phyloP scores from a whole-genome alignment of 805 yeast genomes.

The Starmerella floris region DNA sequence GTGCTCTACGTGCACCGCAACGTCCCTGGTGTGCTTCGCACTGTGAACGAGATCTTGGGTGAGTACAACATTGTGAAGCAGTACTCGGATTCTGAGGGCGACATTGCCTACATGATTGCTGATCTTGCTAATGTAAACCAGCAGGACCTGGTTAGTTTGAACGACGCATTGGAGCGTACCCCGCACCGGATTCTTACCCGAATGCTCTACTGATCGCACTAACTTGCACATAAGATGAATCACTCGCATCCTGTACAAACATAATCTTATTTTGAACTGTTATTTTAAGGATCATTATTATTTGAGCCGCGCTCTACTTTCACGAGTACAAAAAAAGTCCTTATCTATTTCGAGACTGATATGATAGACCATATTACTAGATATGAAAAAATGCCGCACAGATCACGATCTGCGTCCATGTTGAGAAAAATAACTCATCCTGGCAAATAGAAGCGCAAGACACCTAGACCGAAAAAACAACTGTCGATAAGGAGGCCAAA shows the following conservation, averaged over 20 bases:
- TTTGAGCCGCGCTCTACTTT: no score
- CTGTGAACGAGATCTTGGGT: conserved; percentile 90
- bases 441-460: no score
- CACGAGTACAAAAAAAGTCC: no score
- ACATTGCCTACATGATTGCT: conserved; percentile 94
- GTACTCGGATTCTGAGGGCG: conserved; percentile 93
- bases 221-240: not conserved
- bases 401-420: no score
- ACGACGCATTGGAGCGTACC: conserved; percentile 76
- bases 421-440: no score
- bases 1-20: conserved; percentile 92
- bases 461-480: no score
- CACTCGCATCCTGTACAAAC: not conserved
- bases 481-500: no score
- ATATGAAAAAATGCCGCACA: no score
- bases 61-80: conserved; percentile 95
- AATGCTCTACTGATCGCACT: conserved; percentile 49
- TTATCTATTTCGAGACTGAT: no score
- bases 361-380: no score
- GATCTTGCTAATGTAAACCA: conserved; percentile 78
- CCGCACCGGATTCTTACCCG: conserved; percentile 86
- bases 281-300: no score
- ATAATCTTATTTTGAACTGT: not conserved
- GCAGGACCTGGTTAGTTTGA: conserved; percentile 69
- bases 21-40: conserved; percentile 96